Conservation (phyloP, 257 asterid genomes). For the Salvia miltiorrhiza region DNA sequence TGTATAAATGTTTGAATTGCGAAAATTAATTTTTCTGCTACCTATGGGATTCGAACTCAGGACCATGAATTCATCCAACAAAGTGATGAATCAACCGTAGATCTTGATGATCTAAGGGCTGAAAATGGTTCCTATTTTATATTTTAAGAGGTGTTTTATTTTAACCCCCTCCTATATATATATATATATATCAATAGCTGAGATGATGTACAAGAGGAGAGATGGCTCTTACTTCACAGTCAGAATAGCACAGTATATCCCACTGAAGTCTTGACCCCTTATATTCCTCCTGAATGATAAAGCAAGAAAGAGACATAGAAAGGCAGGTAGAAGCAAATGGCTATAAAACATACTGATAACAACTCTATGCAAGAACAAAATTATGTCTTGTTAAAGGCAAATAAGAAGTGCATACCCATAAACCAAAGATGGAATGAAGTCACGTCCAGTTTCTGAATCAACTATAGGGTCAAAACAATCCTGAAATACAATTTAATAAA, state of each 20-base stretch:
- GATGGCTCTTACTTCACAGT: constrained; percentile 63
- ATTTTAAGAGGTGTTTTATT: too few relatives aligned
- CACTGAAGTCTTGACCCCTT: constrained; percentile 94
- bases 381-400: neutral
- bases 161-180: too few relatives aligned
- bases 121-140: too few relatives aligned
- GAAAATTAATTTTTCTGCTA: too few relatives aligned
- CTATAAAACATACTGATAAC: constrained; percentile 7
- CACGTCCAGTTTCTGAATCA: constrained; percentile 93
- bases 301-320: constrained; percentile 8
- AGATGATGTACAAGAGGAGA: neutral
- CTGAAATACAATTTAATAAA: constrained; percentile 46
- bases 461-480: constrained; percentile 92
- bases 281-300: constrained; percentile 73
- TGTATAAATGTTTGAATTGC: too few relatives aligned
- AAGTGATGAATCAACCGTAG: too few relatives aligned
- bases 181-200: constrained; percentile 13
- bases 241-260: constrained; percentile 92
- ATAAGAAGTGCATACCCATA: constrained; percentile 63
- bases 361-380: constrained; percentile 12
- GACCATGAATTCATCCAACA: too few relatives aligned
- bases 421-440: constrained; percentile 95
- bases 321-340: constrained; percentile 2
- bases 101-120: too few relatives aligned
- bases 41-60: too few relatives aligned